Evolutionary conservation across 768 basidiomycete genomes (phyloP).

Genomic region (Boletus reticulatus): DNA sequence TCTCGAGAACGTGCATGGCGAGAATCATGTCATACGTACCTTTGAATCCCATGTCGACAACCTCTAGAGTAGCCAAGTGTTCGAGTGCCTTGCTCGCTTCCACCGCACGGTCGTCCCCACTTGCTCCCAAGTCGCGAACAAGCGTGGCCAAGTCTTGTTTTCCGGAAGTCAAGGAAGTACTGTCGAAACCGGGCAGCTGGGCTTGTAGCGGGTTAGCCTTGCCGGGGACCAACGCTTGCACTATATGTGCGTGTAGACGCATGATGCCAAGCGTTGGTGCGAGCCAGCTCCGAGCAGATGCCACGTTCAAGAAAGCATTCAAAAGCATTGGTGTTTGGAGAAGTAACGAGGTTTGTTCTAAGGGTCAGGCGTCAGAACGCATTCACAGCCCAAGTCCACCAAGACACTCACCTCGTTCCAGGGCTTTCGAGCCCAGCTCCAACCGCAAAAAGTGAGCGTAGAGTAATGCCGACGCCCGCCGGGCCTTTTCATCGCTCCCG

Average conservation of each 20-base stretch:
- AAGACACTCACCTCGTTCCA: slow-evolving; percentile 60
- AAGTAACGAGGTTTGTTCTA: slow-evolving; percentile 72
- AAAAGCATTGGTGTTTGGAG: slow-evolving; percentile 72
- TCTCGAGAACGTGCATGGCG: not conserved
- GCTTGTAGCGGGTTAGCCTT: slow-evolving; percentile 47
- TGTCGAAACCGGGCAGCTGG: slow-evolving; percentile 75
- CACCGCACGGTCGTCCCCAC: slow-evolving; percentile 13
- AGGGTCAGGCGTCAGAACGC: not conserved
- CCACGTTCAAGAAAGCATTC: slow-evolving; percentile 78
- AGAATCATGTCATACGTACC: slow-evolving; percentile 43
- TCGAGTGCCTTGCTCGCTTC: slow-evolving; percentile 54
- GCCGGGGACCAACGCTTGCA: slow-evolving; percentile 76
- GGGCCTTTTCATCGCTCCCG: slow-evolving; percentile 34
- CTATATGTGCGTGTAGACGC: slow-evolving; percentile 78
- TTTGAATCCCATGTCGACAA: slow-evolving; percentile 83
- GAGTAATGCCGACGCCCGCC: slow-evolving; percentile 65
- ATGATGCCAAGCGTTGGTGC: slow-evolving; percentile 72
- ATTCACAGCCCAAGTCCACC: not conserved
- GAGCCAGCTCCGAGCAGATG: slow-evolving; percentile 88
- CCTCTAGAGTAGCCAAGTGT: slow-evolving; percentile 72
- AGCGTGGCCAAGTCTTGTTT: slow-evolving; percentile 16
- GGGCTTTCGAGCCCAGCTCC: slow-evolving; percentile 45
- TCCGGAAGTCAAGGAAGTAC: slow-evolving; percentile 30
- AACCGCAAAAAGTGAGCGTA: slow-evolving; percentile 83
- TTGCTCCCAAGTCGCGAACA: slow-evolving; percentile 17